phyloP scores from a whole-genome alignment of 805 yeast species.

The Ogataea corticis region DNA sequence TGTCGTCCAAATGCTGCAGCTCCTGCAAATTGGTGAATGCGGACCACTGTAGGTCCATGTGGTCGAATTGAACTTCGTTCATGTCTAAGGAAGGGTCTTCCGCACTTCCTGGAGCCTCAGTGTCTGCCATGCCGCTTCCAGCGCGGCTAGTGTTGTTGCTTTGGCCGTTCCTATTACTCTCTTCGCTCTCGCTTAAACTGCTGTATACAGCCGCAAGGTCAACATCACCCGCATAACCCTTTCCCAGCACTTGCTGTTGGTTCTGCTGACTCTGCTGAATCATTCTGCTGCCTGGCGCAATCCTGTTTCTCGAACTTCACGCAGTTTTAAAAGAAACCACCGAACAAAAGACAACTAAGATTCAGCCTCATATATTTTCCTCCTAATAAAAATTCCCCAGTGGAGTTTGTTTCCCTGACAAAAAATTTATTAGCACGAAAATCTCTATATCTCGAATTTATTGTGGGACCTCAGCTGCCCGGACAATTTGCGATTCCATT shows the following conservation, averaged over 20 bases:
- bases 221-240: constrained; percentile 4
- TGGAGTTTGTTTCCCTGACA: background rate
- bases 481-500: no score
- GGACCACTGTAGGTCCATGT: constrained; percentile 27
- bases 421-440: background rate
- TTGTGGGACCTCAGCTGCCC: background rate
- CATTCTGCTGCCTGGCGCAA: constrained; percentile 4
- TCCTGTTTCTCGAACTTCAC: background rate
- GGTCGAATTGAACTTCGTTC: constrained; percentile 20
- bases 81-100: background rate
- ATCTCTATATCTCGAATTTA: background rate
- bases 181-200: constrained; percentile 5
- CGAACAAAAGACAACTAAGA: constrained; percentile 1
- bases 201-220: constrained; percentile 5
- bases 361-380: background rate
- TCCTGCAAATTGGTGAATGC: constrained; percentile 27
- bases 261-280: constrained; percentile 9
- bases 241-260: constrained; percentile 5
- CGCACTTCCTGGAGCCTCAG: background rate
- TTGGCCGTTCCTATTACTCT: constrained; percentile 2
- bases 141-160: constrained; percentile 3
- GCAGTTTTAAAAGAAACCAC: background rate
- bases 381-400: constrained; percentile 3
- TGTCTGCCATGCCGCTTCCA: background rate
- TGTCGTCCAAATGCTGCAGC: constrained; percentile 22